Evolutionary conservation across 768 basidiomycete genomes (phyloP), one percentile per base, ranked within the genome.

Genomic region (Suillus bovinus): DNA sequence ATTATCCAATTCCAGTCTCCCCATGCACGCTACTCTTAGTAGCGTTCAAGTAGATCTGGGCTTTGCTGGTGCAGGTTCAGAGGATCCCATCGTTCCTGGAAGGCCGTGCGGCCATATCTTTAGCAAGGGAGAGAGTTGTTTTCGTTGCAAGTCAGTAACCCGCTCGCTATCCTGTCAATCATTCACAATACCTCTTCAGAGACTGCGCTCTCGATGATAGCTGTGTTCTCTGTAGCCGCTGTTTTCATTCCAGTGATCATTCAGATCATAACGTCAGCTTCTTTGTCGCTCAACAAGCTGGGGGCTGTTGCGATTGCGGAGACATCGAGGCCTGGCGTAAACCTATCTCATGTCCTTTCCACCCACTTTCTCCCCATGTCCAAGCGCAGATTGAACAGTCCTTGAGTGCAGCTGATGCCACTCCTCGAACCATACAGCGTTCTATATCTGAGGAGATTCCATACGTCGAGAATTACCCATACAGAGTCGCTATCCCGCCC

Each of bases 291-390:
- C 92, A 93, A 62, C 94, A 97, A 67, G 89, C 91, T 0, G 91
- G 94, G 8, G 92, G 94, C 5, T 95, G 93, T 67, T 99, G 97
- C 71, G 95, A 98, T 75, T 98, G 96, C 68, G 94, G 94, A 17
- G 96, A 98, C 69, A 80, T 83, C 27, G 91, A 96, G 69, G 93
- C 93, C 2, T 99, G 95, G 94, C 83, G 87, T 38, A 69, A 71
- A 6, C 78, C 84, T 6, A 81, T 91, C 17, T 74, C 79, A 14
- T 96, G 94, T 72, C 86, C 88, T 0, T 85, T 84, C 69, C 93
- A 96, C 69, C 92, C 93, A 14, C 82, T 86, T 39, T 68, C 69
- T 52, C 66, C 71, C 42, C 38, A 39, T 29, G 71, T 74, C 61
- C 66, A 60, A 50, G 71, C 69, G 10, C 13, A 64, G 2, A 58